phyloP scores from a whole-genome alignment of 176 grass and related monocot species.

The Guadua angustifolia region DNA sequence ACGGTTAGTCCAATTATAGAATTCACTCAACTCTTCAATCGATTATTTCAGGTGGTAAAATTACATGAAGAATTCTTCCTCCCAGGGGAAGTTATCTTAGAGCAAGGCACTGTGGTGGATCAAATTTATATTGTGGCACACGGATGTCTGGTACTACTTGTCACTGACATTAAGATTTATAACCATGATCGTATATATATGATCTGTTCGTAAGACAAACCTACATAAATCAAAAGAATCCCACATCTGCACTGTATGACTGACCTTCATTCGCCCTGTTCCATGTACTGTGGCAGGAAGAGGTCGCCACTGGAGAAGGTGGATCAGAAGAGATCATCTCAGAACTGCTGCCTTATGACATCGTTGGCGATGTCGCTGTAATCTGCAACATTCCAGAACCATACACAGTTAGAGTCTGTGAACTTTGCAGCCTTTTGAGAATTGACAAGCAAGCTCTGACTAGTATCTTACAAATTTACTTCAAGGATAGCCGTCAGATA shows the following conservation, averaged over 20 bases:
- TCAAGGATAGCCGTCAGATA: constrained; percentile 78
- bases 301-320: constrained; percentile 47
- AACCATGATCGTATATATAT: neutral
- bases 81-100: constrained; percentile 55
- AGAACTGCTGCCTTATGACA: constrained; percentile 64
- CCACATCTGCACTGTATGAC: neutral
- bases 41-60: constrained; percentile 68
- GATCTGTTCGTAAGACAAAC: neutral
- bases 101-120: constrained; percentile 59
- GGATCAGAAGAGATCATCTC: constrained; percentile 61
- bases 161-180: neutral
- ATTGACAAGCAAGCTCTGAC: constrained; percentile 85
- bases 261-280: neutral
- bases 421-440: constrained; percentile 76
- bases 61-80: constrained; percentile 60
- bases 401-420: constrained; percentile 62
- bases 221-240: neutral
- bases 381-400: constrained; percentile 80
- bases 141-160: constrained; percentile 72
- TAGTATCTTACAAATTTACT: constrained; percentile 72
- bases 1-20: neutral
- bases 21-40: neutral
- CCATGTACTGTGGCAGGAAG: constrained; percentile 50
- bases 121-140: constrained; percentile 63
- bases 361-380: constrained; percentile 68